These are phyloP conservation scores for Vigna reflexopilosa DNA, from an alignment of 306 rosid genomes.

Conservation along the genomic window DNA sequence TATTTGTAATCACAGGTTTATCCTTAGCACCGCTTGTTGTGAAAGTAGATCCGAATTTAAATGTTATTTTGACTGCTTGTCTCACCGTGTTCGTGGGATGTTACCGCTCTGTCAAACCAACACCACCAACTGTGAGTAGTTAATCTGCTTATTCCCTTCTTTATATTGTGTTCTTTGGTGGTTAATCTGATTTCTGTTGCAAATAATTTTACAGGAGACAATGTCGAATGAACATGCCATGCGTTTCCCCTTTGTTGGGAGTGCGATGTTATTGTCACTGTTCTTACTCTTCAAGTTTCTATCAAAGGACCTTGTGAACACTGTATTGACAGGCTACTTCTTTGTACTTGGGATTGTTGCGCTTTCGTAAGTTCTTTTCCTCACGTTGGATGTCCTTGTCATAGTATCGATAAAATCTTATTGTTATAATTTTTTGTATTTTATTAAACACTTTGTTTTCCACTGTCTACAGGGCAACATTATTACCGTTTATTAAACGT, in stretches of 20 bases:
- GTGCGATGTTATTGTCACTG: conserved; percentile 97
- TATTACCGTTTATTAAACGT: conserved; percentile 82
- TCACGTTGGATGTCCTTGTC: background rate
- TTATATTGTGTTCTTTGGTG: background rate
- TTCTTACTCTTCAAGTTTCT: conserved; percentile 97
- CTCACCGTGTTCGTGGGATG: conserved; percentile 95
- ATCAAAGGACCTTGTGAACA: conserved; percentile 97
- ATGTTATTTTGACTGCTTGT: conserved; percentile 88
- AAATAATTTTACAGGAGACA: conserved; percentile 79
- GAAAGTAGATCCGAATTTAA: conserved; percentile 89
- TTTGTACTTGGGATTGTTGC: conserved; percentile 97
- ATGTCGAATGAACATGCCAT: conserved; percentile 99
- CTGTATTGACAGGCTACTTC: conserved; percentile 94
- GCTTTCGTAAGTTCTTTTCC: conserved; percentile 75
- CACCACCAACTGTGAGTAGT: conserved; percentile 87
- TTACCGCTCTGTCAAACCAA: conserved; percentile 94
- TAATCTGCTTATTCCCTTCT: conserved; percentile 5
- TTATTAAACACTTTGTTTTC: conserved; percentile 38
- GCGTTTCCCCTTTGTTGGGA: conserved; percentile 99
- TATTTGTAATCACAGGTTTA: conserved; percentile 69
- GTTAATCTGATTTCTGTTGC: conserved; percentile 30
- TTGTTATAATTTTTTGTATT: conserved; percentile 4
- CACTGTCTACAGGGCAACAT: conserved; percentile 77
- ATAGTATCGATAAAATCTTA: conserved; percentile 17
- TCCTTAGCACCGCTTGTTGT: conserved; percentile 90